Conservation (phyloP, 768 basidiomycete genomes). For the Lactifluus subvellereus region DNA sequence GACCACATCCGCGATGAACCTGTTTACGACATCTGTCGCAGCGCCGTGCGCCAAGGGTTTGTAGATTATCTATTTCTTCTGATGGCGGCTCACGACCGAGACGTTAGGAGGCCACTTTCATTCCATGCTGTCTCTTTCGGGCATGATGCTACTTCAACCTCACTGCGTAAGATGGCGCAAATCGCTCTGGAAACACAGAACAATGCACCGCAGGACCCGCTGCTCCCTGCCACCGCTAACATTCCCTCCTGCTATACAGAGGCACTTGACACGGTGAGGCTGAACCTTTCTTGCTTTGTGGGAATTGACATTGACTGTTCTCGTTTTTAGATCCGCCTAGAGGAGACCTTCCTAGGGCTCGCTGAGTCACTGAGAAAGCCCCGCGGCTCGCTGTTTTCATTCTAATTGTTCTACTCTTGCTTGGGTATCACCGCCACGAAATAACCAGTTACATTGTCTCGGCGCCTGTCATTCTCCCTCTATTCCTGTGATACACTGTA, state of each 20-base stretch:
- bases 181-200: constrained; percentile 46
- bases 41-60: constrained; percentile 44
- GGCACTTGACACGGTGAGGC: constrained; percentile 30
- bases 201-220: constrained; percentile 39
- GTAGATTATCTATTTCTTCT: neutral
- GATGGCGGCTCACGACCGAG: neutral
- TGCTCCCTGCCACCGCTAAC: constrained; percentile 7
- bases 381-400: constrained; percentile 38
- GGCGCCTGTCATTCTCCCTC: neutral
- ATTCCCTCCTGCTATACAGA: constrained; percentile 37
- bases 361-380: constrained; percentile 55
- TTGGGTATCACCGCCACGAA: neutral
- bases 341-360: constrained; percentile 53
- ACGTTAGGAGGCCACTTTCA: constrained; percentile 46
- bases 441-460: neutral
- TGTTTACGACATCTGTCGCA: constrained; percentile 39
- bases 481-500: neutral
- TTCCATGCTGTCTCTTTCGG: constrained; percentile 59
- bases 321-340: constrained; percentile 43
- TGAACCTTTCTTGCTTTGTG: too few relatives aligned
- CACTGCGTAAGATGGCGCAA: constrained; percentile 45
- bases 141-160: constrained; percentile 27
- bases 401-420: neutral
- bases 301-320: neutral
- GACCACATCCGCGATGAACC: constrained; percentile 35